Evolutionary conservation across 305 asterid genomes (phyloP), one percentile per base, ranked within the genome.

Genomic region (Fraxinus albicans): DNA sequence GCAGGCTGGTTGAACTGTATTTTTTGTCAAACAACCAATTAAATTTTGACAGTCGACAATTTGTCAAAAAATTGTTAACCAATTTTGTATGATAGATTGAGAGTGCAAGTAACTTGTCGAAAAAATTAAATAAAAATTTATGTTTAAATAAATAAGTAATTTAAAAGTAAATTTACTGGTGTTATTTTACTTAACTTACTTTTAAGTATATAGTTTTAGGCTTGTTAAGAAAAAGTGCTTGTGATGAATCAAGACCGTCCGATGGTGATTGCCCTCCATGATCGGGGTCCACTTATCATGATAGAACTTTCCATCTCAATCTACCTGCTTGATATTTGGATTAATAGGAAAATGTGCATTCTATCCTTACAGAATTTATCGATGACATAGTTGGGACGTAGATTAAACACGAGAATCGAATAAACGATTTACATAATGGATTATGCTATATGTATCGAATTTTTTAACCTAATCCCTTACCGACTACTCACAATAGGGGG

Each of bases 241-340:
- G 63, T 72, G 25, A 72, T 72, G 27, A 72, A 72, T 72, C 77
- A 17, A 6, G 44, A 33, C 77, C 44, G 44, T 17, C 19, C 1
- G 27, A 72, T 72, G 58, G 25, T 80, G 73, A 80, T 73, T 29
- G 79, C 73, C 8, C 19, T 67, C 36, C 27, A 65, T 38, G 77
- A 65, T 36, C 53, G 83, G 79, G 83, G 73, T 77, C 73, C 79
- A 73, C 73, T 35, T 19, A 50, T 70, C 72, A 73, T 19, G 83
- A 29, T 17, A 21, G 21, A 70, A 40, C 77, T 12, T 69, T 29
- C 69, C 67, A 79, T 8, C 69, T 79, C 77, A 70, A 25, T 60
- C 83, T 47, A 19, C 53, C 60, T 42, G 74, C 38, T 33, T 50
- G n/a, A 44, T 6, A 4, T 53, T 33, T 27, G 19, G 55, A 42